Evolutionary conservation across 148 eudicot genomes (phyloP).

Genomic region (Beta vulgaris): DNA sequence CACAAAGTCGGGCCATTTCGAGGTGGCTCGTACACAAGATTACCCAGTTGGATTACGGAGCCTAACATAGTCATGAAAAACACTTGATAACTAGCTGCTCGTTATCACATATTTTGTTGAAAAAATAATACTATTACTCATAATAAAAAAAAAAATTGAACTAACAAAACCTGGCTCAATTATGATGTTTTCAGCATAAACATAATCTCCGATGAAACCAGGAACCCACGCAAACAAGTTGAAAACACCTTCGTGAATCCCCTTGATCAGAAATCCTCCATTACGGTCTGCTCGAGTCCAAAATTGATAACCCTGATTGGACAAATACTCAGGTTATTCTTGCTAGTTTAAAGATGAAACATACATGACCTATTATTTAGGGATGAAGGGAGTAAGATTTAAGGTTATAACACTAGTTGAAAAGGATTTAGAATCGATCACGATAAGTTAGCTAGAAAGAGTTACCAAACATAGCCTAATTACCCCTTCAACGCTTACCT

Average conservation of each 20-base stretch:
- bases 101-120: not conserved
- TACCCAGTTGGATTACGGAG: conserved; percentile 30
- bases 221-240: conserved; percentile 52
- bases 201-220: conserved; percentile 52
- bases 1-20: conserved; percentile 77
- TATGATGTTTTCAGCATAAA: conserved; percentile 18
- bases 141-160: no score
- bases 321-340: not conserved
- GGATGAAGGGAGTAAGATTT: no score
- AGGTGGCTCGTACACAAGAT: conserved; percentile 47
- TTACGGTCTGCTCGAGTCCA: conserved; percentile 43
- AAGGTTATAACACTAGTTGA: no score
- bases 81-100: not conserved
- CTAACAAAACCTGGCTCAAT: conserved; percentile 39
- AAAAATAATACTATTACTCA: not conserved
- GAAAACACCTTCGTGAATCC: conserved; percentile 39
- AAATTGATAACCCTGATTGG: conserved; percentile 47
- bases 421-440: no score
- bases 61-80: conserved; percentile 35
- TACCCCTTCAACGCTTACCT: conserved; percentile 30
- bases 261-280: conserved; percentile 41
- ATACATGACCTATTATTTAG: no score
- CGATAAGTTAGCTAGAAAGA: no score
- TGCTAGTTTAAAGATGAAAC: not conserved
- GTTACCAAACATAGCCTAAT: not conserved